Percentiles rank a stretch among this genome's conserved stretches.
phyloP scores from a whole-genome alignment of 2,329 filamentous ascomycete genomes.

The Madurella mycetomatis region DNA sequence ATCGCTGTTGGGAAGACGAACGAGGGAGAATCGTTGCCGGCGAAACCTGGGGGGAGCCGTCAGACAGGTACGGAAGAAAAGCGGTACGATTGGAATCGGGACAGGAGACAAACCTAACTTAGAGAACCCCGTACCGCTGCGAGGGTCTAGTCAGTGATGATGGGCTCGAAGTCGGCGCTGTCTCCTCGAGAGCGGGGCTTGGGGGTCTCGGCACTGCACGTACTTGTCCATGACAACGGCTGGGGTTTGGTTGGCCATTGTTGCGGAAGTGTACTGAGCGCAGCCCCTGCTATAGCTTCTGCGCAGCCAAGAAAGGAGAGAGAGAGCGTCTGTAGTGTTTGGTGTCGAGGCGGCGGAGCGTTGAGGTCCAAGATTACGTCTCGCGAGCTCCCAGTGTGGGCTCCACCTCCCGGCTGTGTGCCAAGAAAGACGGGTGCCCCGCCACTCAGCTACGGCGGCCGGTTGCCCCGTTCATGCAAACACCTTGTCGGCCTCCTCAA shows the following conservation, averaged over 20 bases:
- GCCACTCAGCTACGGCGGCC: conserved; percentile 19
- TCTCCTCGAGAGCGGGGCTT: conserved; percentile 23
- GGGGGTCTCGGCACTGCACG: conserved; percentile 28
- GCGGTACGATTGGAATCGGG: neutral
- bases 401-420: conserved; percentile 21
- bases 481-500: neutral
- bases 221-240: conserved; percentile 99
- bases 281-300: conserved; percentile 14
- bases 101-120: conserved; percentile 73
- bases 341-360: conserved; percentile 14
- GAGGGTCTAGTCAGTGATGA: conserved; percentile 30
- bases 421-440: conserved; percentile 20
- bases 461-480: conserved; percentile 3
- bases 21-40: conserved; percentile 97
- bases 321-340: conserved; percentile 4
- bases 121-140: conserved; percentile 96
- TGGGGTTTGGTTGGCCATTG: conserved; percentile 96
- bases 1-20: conserved; percentile 99
- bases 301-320: conserved; percentile 4
- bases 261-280: conserved; percentile 30
- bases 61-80: conserved; percentile 21
- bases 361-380: conserved; percentile 28
- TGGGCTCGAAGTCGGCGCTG: conserved; percentile 31
- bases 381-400: conserved; percentile 18
- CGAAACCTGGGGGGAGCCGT: conserved; percentile 65